These are phyloP conservation scores for Sicyos baderoa DNA, from an alignment of 306 rosid genomes.

Conservation along the genomic window DNA sequence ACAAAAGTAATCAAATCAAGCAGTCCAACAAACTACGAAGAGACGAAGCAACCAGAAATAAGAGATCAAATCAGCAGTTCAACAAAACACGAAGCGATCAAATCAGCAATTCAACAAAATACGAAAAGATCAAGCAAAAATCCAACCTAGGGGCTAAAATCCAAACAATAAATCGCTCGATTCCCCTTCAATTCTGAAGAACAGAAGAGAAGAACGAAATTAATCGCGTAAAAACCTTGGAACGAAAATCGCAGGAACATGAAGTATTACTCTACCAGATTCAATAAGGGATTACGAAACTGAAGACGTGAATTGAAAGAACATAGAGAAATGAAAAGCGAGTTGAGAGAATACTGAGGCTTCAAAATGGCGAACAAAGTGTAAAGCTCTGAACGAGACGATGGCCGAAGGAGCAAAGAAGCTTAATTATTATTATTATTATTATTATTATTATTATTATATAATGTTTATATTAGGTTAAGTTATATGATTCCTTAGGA, in stretches of 20 bases:
- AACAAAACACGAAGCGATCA: background rate
- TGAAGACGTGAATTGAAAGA: background rate
- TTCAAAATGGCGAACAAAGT: background rate
- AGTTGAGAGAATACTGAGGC: background rate
- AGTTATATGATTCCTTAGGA: no score
- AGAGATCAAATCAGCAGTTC: no score
- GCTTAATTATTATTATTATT: no score
- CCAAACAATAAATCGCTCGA: constrained; percentile 1
- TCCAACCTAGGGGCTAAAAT: background rate
- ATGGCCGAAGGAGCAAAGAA: background rate
- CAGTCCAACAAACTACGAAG: background rate
- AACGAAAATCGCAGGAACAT: background rate
- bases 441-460: no score
- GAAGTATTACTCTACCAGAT: background rate
- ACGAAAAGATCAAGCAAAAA: background rate
- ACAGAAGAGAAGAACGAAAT: background rate
- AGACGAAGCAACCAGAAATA: background rate
- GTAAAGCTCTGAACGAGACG: background rate
- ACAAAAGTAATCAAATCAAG: constrained; percentile 10
- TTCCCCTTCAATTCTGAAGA: background rate
- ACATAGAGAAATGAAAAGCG: background rate
- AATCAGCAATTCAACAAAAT: no score
- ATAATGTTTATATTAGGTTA: no score
- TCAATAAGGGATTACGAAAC: background rate
- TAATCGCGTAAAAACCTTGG: background rate